Evolutionary conservation across 306 rosid genomes (phyloP), one percentile per base, ranked within the genome.

Genomic region (Carpinus viminea): DNA sequence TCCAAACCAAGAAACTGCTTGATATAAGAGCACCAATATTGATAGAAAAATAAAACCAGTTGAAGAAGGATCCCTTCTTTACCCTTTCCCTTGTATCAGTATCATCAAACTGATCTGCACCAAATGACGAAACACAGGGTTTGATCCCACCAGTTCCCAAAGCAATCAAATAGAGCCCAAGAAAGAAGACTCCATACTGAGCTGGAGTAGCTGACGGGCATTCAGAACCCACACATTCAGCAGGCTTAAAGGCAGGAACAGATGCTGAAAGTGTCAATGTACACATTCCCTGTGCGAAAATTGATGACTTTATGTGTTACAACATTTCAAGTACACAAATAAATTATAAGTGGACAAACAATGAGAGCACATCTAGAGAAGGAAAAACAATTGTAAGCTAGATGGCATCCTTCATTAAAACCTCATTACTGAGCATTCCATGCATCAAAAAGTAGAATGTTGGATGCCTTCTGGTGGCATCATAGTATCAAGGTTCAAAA

Each of bases 91-190:
- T 74, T 15, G 93, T 8, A 82, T 95, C 98, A 50, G 98, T 91
- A 82, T 95, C 99, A 82, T 95, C 99, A 88, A 95, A 95, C 90
- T 95, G 99, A 78, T 95, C 98, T 3, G 98, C 98, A 65, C 98
- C 99, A 78, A 96, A 93, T 68, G 98, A 90, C 17, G 97, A 93
- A 47, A 96, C 98, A 36, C 98, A 96, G 45, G 99, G 98, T 85
- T 96, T 96, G 76, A 95, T 93, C 24, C 98, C 98, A 78, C 98
- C 99, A 41, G 97, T 93, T 72, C 99, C 99, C 56, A 95, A 93
- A 10, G 99, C 99, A 82, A 96, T 96, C 85, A 96, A 72, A 83
- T 96, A 96, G 73, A 96, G 98, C 68, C 98, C 99, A 21, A 90
- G 59, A 91, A 93, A 96, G 85, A 96, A 96, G 71, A 96, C 92